These are phyloP conservation scores for Cladosporium colombiae DNA, from an alignment of 2,329 filamentous ascomycete genomes.

Conservation along the genomic window DNA sequence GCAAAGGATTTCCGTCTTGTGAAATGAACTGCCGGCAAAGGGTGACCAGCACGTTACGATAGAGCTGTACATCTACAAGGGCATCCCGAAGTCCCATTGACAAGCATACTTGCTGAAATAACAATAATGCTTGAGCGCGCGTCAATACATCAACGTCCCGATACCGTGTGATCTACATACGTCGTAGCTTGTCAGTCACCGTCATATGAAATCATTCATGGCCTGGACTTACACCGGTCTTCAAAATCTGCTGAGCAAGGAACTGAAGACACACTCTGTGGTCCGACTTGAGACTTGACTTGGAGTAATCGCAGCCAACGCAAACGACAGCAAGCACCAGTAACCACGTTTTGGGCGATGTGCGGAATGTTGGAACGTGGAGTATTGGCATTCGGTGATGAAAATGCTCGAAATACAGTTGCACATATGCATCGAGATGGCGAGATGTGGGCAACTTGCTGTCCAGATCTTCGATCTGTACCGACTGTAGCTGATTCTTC, in stretches of 20 bases:
- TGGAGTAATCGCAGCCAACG: background rate
- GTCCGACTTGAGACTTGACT: background rate
- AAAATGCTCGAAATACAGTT: background rate
- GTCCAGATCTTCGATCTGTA: background rate
- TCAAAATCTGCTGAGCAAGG: background rate
- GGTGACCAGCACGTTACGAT: background rate
- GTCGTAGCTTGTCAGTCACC: background rate
- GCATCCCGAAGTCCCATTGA: background rate
- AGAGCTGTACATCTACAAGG: background rate
- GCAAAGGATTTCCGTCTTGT: background rate
- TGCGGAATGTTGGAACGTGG: background rate
- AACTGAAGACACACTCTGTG: background rate
- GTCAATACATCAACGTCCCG: background rate
- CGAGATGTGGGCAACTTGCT: background rate
- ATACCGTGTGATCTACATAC: background rate
- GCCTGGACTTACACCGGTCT: background rate
- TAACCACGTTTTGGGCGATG: background rate
- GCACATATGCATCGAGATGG: background rate
- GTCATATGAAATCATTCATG: background rate
- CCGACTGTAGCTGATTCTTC: background rate
- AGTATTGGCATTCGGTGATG: background rate
- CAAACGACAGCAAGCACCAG: background rate
- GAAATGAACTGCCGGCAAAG: background rate
- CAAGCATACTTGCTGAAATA: background rate
- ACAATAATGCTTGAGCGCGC: background rate